phyloP scores from a whole-genome alignment of 306 rosid genomes.

The Senna siamea region DNA sequence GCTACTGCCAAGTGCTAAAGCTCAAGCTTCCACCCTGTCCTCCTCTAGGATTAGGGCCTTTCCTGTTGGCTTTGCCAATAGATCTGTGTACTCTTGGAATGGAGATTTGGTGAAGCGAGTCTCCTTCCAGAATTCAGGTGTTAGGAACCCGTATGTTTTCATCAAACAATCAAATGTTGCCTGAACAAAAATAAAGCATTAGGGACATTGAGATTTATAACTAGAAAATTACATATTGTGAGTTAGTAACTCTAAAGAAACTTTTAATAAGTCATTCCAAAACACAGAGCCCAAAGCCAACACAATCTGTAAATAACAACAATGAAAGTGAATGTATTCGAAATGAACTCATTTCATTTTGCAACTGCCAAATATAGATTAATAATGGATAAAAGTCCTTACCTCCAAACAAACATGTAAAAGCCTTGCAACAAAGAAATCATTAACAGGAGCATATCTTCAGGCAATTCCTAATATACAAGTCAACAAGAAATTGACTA shows the following conservation, averaged over 20 bases:
- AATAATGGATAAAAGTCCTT: neutral
- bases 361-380: neutral
- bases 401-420: neutral
- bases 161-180: slow-evolving; percentile 67
- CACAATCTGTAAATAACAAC: neutral
- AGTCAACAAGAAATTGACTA: neutral
- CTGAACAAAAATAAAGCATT: slow-evolving; percentile 35
- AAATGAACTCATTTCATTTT: neutral
- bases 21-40: slow-evolving; percentile 49
- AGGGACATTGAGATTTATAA: neutral
- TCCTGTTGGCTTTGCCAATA: slow-evolving; percentile 57
- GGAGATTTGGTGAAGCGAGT: slow-evolving; percentile 71
- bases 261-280: no score
- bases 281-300: neutral
- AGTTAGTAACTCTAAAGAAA: neutral
- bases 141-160: slow-evolving; percentile 67
- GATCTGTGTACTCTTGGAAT: slow-evolving; percentile 72
- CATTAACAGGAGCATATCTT: neutral
- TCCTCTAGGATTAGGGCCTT: slow-evolving; percentile 55
- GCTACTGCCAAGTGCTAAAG: neutral
- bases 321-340: neutral
- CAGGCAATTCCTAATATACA: neutral
- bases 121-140: slow-evolving; percentile 72
- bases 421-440: no score
- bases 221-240: neutral